phyloP scores from a whole-genome alignment of 1,284 basidiomycete genomes.

The Papiliotrema flavescens region DNA sequence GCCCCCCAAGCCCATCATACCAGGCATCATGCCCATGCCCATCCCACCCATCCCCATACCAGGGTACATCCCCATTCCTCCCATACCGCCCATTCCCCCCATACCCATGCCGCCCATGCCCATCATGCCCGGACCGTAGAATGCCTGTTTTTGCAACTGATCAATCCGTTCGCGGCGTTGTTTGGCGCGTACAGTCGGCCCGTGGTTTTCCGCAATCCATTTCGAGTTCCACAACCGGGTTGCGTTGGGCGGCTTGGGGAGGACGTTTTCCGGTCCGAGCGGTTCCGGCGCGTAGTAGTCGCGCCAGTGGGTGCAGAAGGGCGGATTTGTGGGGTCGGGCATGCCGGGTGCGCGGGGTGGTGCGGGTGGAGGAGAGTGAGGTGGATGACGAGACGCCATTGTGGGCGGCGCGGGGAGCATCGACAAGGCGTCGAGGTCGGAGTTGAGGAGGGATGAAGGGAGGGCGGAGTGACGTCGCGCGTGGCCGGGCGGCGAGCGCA shows the following conservation, averaged over 20 bases:
- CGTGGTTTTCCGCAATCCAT: conserved; percentile 31
- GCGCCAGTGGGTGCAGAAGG: conserved; percentile 5
- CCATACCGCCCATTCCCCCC: conserved; percentile 14
- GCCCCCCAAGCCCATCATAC: background rate
- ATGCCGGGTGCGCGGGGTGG: background rate
- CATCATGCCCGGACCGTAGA: conserved; percentile 21
- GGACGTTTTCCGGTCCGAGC: background rate
- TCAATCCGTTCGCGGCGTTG: background rate
- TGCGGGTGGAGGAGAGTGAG: background rate
- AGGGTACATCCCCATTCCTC: conserved; percentile 9
- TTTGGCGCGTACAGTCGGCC: conserved; percentile 19
- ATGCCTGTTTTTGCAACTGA: conserved; percentile 16
- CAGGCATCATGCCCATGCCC: conserved; percentile 14
- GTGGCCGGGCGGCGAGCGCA: background rate
- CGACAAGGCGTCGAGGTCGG: background rate
- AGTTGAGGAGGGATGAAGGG: background rate
- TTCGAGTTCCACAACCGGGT: conserved; percentile 23
- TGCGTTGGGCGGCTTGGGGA: conserved; percentile 21
- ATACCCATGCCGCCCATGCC: conserved; percentile 19
- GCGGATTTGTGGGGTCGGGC: background rate
- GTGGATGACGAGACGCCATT: background rate
- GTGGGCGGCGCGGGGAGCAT: too few species aligned
- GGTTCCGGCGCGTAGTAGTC: conserved; percentile 11
- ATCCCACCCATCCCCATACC: conserved; percentile 13
- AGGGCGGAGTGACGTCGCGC: background rate